These are phyloP conservation scores for Auriculariales sp. DNA, from an alignment of 768 basidiomycete species.

Conservation along the genomic window DNA sequence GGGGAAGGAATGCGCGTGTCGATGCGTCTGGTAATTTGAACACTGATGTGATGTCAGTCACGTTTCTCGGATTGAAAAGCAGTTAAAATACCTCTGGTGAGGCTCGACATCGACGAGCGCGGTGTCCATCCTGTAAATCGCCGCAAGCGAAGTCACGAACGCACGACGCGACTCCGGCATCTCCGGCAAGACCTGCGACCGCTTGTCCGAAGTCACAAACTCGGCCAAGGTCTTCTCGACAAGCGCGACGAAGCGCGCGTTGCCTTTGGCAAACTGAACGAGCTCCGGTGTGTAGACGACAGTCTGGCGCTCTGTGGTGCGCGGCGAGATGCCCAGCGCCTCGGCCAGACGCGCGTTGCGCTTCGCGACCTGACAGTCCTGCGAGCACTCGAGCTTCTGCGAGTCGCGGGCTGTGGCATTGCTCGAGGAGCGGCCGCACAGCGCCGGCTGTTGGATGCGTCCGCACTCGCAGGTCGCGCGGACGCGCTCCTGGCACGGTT, in stretches of 20 bases:
- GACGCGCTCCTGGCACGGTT: slow-evolving; percentile 57
- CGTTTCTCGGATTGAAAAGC: neutral
- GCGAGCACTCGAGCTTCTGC: slow-evolving; percentile 54
- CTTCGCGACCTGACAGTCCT: slow-evolving; percentile 72
- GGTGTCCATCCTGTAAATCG: slow-evolving; percentile 68
- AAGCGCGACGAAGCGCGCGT: slow-evolving; percentile 49
- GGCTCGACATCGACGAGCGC: slow-evolving; percentile 89
- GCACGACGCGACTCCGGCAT: slow-evolving; percentile 71
- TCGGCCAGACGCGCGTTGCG: slow-evolving; percentile 82
- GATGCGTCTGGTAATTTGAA: slow-evolving; percentile 66
- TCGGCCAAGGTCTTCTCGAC: slow-evolving; percentile 78
- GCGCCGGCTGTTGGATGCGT: slow-evolving; percentile 54
- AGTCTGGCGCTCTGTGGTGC: slow-evolving; percentile 22
- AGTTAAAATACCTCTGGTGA: slow-evolving; percentile 36
- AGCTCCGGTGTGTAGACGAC: slow-evolving; percentile 52
- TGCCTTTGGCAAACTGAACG: slow-evolving; percentile 37
- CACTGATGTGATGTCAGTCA: slow-evolving; percentile 24
- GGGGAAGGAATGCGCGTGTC: slow-evolving; percentile 71
- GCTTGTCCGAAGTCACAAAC: slow-evolving; percentile 56
- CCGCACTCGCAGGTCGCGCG: slow-evolving; percentile 73
- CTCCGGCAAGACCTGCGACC: slow-evolving; percentile 58
- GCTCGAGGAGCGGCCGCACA: slow-evolving; percentile 45
- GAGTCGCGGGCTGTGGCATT: slow-evolving; percentile 26
- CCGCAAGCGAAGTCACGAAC: slow-evolving; percentile 77
- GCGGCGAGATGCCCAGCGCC: slow-evolving; percentile 68